Base-by-base conservation (phyloP, 1,284 basidiomycete genomes). In the Gymnopus androsaceus region DNA sequence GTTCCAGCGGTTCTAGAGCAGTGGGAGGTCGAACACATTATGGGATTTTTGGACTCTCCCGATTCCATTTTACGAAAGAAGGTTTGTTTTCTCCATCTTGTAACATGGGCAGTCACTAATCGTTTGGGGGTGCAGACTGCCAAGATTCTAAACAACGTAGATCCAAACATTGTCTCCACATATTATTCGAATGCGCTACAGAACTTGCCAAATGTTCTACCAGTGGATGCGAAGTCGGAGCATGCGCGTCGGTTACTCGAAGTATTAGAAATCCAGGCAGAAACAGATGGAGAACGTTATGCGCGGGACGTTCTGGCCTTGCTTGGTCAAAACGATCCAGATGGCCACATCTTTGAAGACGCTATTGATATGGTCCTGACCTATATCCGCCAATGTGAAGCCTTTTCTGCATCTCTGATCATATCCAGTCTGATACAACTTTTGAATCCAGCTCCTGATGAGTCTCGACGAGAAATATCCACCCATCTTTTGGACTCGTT, bases 11-110 rank as follows among this genome's bases (percentile, higher is more conserved):
- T 82, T 4, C 67, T 91, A 47, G 84, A 88, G 31, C 80, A 74
- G 54, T 79, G 78, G 77, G 88, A 91, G 57, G 88, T 91, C 30
- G 84, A 85, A 56, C 73, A 75, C 33, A 74, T 91, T 23, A 85
- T 92, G 80, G 77, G 76, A 55, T 69, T 87, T 19, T 70, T 92
- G 23, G 79, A 84, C 56, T 83, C 80, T 4, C 66, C 74, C 2
- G 90, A 92, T 67, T 60, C 66, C 11, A 63, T 75, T n/a, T 80
- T 90, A 44, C 77, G 87, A 51, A 75, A 69, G 53, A 83, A 77
- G 75, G 89, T 87, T 63, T 51, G 72, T 27, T 55, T 44, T 42
- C 51, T 8, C 31, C 28, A 12, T 34, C 27, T 3, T 21, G 11
- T 28, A 12, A 15, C 31, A 11, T 34, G 11, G n/a, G 19, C 28